Percentiles rank a stretch among this genome's conserved stretches.
Conservation (phyloP, 805 yeast species). For the Yamadazyma ubonensis region DNA sequence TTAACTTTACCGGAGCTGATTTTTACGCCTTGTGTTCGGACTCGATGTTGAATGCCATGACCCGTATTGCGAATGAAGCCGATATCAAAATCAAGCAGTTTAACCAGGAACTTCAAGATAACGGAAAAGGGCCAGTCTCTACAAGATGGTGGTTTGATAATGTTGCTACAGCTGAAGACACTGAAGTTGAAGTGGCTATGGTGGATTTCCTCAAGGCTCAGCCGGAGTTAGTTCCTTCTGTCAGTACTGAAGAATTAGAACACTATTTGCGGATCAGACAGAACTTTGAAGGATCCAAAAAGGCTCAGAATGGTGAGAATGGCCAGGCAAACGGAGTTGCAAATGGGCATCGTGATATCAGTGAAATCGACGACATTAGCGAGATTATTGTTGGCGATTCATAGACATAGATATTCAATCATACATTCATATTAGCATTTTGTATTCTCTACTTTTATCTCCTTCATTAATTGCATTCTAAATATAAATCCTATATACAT, state of each 20-base stretch:
- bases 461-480: too few relatives aligned
- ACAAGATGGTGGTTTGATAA: slow-evolving; percentile 91
- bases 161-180: slow-evolving; percentile 65
- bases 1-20: slow-evolving; percentile 96
- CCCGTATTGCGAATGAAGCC: slow-evolving; percentile 74
- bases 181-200: slow-evolving; percentile 62
- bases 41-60: slow-evolving; percentile 95
- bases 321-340: background rate
- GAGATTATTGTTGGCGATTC: slow-evolving; percentile 4
- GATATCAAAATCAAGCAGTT: slow-evolving; percentile 60
- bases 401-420: too few relatives aligned
- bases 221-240: slow-evolving; percentile 73
- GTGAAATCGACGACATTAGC: slow-evolving; percentile 1
- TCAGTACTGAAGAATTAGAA: slow-evolving; percentile 78
- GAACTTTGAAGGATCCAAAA: slow-evolving; percentile 73
- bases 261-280: slow-evolving; percentile 80
- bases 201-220: slow-evolving; percentile 80
- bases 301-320: slow-evolving; percentile 20
- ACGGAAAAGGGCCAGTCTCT: slow-evolving; percentile 44
- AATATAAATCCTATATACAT: too few relatives aligned
- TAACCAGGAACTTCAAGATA: slow-evolving; percentile 34
- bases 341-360: slow-evolving; percentile 3
- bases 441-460: too few relatives aligned
- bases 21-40: slow-evolving; percentile 95
- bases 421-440: too few relatives aligned